A percentile compares a stretch with the other conserved stretches of the same genome.
Conservation (phyloP, 306 rosid genomes). For the Aeschynomene evenia region DNA sequence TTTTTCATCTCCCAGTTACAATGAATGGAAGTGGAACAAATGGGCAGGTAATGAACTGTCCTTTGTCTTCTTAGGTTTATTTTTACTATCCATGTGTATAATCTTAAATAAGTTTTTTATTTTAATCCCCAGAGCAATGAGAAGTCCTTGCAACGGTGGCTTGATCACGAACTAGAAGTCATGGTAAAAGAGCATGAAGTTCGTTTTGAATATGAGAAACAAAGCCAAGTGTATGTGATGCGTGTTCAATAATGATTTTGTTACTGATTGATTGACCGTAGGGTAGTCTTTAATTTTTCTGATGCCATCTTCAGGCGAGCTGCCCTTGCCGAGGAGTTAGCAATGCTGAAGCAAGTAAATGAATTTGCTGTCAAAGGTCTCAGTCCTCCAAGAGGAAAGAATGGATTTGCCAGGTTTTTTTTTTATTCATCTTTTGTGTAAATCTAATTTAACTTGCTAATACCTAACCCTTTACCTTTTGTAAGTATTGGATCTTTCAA, state of each 20-base stretch:
- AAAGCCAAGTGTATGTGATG: constrained; percentile 91
- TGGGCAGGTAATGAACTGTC: constrained; percentile 70
- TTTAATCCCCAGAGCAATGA: constrained; percentile 72
- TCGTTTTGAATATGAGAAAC: constrained; percentile 96
- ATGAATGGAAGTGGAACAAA: constrained; percentile 74
- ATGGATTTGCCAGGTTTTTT: constrained; percentile 75
- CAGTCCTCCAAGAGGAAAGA: constrained; percentile 93
- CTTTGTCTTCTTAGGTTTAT: constrained; percentile 26
- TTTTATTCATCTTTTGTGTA: constrained; percentile 16
- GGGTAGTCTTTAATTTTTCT: constrained; percentile 31
- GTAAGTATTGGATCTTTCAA: constrained; percentile 1
- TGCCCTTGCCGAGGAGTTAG: constrained; percentile 93
- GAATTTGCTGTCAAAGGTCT: constrained; percentile 94
- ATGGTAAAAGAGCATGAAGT: constrained; percentile 99
- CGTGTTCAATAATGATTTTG: constrained; percentile 19
- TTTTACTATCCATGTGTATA: constrained; percentile 17
- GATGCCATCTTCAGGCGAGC: constrained; percentile 73
- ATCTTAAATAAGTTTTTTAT: constrained; percentile 33
- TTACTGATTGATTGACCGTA: constrained; percentile 22
- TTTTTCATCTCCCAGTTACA: constrained; percentile 58
- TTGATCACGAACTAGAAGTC: constrained; percentile 97
- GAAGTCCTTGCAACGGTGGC: constrained; percentile 94
- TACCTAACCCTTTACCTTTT: constrained; percentile 14
- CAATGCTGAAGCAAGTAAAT: constrained; percentile 86
- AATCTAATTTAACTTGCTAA: constrained; percentile 20